These are phyloP conservation scores for Akebia trifoliata DNA, from an alignment of 164 flowering plant genomes.

Conservation along the genomic window DNA sequence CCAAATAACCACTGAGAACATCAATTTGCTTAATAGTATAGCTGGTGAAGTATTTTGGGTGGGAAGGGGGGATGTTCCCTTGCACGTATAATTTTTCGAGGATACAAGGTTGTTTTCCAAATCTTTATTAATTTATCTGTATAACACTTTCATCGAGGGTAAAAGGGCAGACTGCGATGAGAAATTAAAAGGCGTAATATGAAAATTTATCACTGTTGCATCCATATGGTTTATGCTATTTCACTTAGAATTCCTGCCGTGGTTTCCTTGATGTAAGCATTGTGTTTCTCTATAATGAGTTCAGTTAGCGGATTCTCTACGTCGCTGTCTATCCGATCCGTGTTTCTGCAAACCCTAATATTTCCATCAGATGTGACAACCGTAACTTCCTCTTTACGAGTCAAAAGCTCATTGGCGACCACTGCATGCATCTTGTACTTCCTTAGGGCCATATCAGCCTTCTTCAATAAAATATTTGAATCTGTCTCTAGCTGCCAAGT, in stretches of 20 bases:
- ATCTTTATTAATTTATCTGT: no score
- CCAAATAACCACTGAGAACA: no score
- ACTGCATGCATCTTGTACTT: constrained; percentile 82
- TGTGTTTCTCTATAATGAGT: constrained; percentile 60
- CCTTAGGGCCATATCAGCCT: constrained; percentile 66
- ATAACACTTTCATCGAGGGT: no score
- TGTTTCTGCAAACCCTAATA: constrained; percentile 49
- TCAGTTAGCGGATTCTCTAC: constrained; percentile 68
- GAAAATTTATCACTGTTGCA: no score
- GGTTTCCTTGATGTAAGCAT: constrained; percentile 36
- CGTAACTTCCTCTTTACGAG: constrained; percentile 77
- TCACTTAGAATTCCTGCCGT: neutral
- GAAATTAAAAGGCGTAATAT: no score
- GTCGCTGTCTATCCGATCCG: constrained; percentile 26
- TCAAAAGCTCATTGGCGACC: constrained; percentile 82
- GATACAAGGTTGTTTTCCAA: no score
- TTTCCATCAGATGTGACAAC: constrained; percentile 45
- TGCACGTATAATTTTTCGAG: no score
- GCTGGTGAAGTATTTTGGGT: no score
- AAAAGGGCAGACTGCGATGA: no score
- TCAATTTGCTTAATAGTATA: no score
- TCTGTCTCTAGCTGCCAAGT: constrained; percentile 85
- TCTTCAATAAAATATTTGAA: constrained; percentile 61
- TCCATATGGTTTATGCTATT: neutral
- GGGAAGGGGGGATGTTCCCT: no score